Conservation (phyloP, 306 rosid genomes). For the Casuarina equisetifolia region DNA sequence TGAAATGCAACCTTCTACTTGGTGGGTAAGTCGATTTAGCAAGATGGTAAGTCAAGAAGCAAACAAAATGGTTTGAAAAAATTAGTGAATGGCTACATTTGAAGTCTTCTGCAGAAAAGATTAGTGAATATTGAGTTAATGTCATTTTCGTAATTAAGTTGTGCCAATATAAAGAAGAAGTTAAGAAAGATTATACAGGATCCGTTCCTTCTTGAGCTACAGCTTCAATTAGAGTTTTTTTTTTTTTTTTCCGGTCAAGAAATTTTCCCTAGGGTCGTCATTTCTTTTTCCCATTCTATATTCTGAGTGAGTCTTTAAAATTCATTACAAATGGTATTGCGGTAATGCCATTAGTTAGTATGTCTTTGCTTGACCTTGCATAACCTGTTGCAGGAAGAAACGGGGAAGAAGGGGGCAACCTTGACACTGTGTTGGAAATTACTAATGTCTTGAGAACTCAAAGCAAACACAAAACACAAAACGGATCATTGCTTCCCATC, state of each 20-base stretch:
- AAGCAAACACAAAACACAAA: neutral
- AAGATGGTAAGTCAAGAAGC: neutral
- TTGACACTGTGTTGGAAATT: neutral
- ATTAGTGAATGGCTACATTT: neutral
- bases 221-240: neutral
- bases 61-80: no score
- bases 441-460: neutral
- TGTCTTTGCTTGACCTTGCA: neutral
- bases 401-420: neutral
- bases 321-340: neutral
- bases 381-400: neutral
- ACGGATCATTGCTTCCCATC: no score
- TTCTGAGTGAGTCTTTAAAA: neutral
- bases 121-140: neutral
- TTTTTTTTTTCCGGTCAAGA: neutral
- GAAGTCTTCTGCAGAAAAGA: neutral
- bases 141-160: neutral
- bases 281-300: neutral
- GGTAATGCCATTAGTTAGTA: neutral
- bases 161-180: neutral
- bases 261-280: neutral
- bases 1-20: neutral
- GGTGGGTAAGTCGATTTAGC: slow-evolving; percentile 1
- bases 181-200: neutral
- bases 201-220: neutral